These are phyloP conservation scores for Penicillium arizonense DNA, from an alignment of 495 filamentous ascomycete species.

Conservation along the genomic window DNA sequence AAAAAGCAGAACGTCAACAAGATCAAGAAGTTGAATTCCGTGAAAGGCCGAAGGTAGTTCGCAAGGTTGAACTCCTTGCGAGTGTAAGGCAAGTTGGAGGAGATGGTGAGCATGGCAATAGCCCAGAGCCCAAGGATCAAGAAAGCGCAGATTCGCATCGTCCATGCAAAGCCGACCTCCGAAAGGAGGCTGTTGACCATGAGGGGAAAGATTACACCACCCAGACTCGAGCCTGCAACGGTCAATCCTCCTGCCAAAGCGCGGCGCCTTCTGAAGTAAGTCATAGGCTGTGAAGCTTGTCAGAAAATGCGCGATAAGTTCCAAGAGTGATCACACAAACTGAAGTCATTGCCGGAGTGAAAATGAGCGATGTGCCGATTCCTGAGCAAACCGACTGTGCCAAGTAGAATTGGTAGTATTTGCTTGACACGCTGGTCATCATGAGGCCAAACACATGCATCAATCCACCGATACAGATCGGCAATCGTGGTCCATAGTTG, in stretches of 20 bases:
- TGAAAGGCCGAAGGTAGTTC: constrained; percentile 47
- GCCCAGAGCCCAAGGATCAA: constrained; percentile 28
- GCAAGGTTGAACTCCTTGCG: constrained; percentile 14
- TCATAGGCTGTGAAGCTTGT: too few species aligned
- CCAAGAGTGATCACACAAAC: constrained; percentile 1
- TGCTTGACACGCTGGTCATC: constrained; percentile 33
- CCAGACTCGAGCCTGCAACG: constrained; percentile 33
- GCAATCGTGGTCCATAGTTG: constrained; percentile 12
- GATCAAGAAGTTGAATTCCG: constrained; percentile 51
- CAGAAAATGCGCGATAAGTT: too few species aligned
- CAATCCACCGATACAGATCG: constrained; percentile 9
- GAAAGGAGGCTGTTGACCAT: constrained; percentile 23
- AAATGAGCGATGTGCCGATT: constrained; percentile 5
- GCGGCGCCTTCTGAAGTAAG: too few species aligned
- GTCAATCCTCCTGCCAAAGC: too few species aligned
- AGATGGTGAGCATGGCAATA: constrained; percentile 31
- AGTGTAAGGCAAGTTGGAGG: constrained; percentile 20
- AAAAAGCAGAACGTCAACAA: constrained; percentile 41
- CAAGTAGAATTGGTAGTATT: constrained; percentile 67
- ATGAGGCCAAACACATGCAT: constrained; percentile 21
- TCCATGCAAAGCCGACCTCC: constrained; percentile 38
- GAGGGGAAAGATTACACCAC: constrained; percentile 62
- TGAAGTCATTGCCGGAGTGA: constrained; percentile 4
- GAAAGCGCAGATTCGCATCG: constrained; percentile 38
- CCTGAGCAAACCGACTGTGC: constrained; percentile 38